Evolutionary conservation across 1,139 yeast species (phyloP), one percentile per base, ranked within the genome.

Genomic region (Taphrina sp.): DNA sequence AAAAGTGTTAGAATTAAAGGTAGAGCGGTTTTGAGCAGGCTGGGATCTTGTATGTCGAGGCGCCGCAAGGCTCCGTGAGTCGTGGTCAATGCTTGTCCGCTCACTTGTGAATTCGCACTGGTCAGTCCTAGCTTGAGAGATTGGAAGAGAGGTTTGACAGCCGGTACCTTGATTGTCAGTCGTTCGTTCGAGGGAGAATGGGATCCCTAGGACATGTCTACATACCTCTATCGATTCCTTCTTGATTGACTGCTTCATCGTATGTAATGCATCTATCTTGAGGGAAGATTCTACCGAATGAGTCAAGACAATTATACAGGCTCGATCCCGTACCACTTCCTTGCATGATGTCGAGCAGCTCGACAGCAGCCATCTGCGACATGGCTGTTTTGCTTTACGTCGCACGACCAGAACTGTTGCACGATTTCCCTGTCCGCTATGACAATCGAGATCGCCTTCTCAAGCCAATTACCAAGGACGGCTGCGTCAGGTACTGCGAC

Each of bases 11-110:
- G 69, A 2, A 81, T 78, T 23, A 74, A 69, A 46, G 70, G 74
- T 28, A 80, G 74, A 38, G 78, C 77, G 1, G 71, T 71, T 56
- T 73, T 73, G 43, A 89, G 72, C 1, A 77, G 72, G 1, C 76
- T 74, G 0, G 81, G 75, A 61, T 85, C 83, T 70, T 87, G 96
- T 68, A 83, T 80, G 52, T 85, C 80, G 1, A 86, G 81, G 17
- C 96, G 74, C 63, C 85, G 86, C 26, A 86, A 79, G 46, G 88
- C 70, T 65, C 88, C 92, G 59, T 90, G 84, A 8, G 85, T 1
- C 85, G 77, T 36, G 74, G 64, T 0, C 75, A 65, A 59, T 74
- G 73, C 22, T 81, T 72, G n/a, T 74, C 70, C 24, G 29, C 45
- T 39, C 31, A 44, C 43, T 16, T 19, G 41, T 22, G 57, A 34